Conservation (phyloP, 805 yeast species). For the Ogataea pini region DNA sequence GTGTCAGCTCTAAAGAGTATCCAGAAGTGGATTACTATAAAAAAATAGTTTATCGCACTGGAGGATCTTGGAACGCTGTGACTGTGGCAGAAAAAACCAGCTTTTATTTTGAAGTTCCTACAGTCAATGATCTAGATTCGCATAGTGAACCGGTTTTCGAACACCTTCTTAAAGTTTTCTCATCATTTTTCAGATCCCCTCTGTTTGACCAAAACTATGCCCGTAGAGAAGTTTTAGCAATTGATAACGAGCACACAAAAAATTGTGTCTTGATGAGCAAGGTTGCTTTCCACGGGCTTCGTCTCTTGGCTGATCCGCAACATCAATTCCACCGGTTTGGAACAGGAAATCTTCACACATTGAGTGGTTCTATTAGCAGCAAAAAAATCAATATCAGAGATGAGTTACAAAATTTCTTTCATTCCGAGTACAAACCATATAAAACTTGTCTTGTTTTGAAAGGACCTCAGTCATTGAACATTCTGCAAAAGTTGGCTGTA, state of each 20-base stretch:
- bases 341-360: conserved; percentile 61
- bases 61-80: conserved; percentile 66
- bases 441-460: conserved; percentile 60
- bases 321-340: conserved; percentile 64
- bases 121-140: conserved; percentile 21
- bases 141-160: conserved; percentile 41
- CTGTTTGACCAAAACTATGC: conserved; percentile 44
- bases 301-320: conserved; percentile 45
- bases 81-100: conserved; percentile 70
- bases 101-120: conserved; percentile 63
- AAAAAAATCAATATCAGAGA: conserved; percentile 39
- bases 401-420: conserved; percentile 42
- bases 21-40: conserved; percentile 50
- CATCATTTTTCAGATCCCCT: conserved; percentile 54
- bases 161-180: conserved; percentile 47
- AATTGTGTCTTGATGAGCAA: conserved; percentile 48
- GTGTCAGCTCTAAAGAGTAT: conserved; percentile 55
- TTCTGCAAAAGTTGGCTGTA: conserved; percentile 52
- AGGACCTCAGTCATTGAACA: conserved; percentile 67
- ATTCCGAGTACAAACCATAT: conserved; percentile 42
- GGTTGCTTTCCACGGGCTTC: conserved; percentile 57
- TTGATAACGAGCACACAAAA: conserved; percentile 66
- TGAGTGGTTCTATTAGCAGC: conserved; percentile 38
- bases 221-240: conserved; percentile 55
- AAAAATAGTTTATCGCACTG: conserved; percentile 43